phyloP scores from a whole-genome alignment of 306 rosid genomes.

The Styphnolobium japonicum region DNA sequence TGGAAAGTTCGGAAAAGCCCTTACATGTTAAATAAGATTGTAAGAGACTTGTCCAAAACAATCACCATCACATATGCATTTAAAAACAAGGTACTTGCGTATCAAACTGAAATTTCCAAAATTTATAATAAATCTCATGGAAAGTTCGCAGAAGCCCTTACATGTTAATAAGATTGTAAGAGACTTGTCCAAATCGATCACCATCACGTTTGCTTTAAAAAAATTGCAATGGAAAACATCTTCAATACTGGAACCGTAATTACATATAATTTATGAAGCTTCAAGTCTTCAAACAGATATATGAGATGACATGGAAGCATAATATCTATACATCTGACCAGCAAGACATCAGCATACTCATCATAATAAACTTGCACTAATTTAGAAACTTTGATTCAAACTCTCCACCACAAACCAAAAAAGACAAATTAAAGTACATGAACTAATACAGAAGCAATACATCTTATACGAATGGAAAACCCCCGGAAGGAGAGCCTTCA shows the following conservation, averaged over 20 bases:
- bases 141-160: background rate
- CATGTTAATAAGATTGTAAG: background rate
- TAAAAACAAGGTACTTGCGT: background rate
- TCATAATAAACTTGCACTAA: background rate
- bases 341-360: background rate
- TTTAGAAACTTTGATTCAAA: background rate
- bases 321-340: background rate
- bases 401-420: background rate
- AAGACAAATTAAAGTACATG: background rate
- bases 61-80: background rate
- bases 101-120: background rate
- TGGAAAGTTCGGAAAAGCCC: background rate
- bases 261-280: too few species aligned
- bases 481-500: background rate
- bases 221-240: background rate
- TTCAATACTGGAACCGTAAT: background rate
- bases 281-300: too few species aligned
- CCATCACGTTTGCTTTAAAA: background rate
- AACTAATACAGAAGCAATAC: background rate
- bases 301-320: background rate
- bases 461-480: background rate
- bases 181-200: background rate
- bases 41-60: background rate
- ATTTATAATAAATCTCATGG: background rate
- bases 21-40: background rate